Evolutionary conservation across 176 grass and related monocot species (phyloP).

Genomic region (Oryza punctata): DNA sequence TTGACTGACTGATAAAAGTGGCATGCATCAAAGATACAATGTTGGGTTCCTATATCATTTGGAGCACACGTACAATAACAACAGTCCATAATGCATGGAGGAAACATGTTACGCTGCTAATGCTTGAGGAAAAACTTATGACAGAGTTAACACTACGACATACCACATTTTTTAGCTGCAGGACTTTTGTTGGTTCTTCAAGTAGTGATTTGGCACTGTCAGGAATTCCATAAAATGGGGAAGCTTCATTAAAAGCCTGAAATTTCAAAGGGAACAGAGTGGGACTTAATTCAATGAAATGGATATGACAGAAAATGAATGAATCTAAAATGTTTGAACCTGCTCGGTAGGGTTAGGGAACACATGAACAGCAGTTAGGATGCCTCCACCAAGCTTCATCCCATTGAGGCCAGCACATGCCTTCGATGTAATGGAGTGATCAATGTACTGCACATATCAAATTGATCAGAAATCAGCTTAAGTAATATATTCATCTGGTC

Average conservation of each 20-base stretch:
- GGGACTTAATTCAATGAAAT: conserved; percentile 37
- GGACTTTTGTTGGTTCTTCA: conserved; percentile 67
- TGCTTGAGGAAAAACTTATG: conserved; percentile 9
- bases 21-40: neutral
- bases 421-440: conserved; percentile 77
- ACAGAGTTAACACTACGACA: conserved; percentile 23
- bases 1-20: conserved; percentile 12
- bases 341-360: conserved; percentile 54
- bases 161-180: conserved; percentile 92
- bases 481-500: conserved; percentile 6
- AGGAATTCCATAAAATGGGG: conserved; percentile 82
- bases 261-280: conserved; percentile 27
- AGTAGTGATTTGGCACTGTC: conserved; percentile 68
- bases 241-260: conserved; percentile 48
- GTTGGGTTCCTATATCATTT: conserved; percentile 14
- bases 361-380: conserved; percentile 69
- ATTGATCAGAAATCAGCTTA: conserved; percentile 35
- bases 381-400: conserved; percentile 78
- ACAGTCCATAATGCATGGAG: neutral
- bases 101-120: conserved; percentile 7
- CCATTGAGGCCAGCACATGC: conserved; percentile 95
- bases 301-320: conserved; percentile 27
- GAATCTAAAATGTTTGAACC: conserved; percentile 46
- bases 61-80: neutral
- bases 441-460: conserved; percentile 63